Evolutionary conservation across 805 yeast genomes (phyloP), one percentile per base, ranked within the genome.

Genomic region (Saccharomycopsis babjevae): DNA sequence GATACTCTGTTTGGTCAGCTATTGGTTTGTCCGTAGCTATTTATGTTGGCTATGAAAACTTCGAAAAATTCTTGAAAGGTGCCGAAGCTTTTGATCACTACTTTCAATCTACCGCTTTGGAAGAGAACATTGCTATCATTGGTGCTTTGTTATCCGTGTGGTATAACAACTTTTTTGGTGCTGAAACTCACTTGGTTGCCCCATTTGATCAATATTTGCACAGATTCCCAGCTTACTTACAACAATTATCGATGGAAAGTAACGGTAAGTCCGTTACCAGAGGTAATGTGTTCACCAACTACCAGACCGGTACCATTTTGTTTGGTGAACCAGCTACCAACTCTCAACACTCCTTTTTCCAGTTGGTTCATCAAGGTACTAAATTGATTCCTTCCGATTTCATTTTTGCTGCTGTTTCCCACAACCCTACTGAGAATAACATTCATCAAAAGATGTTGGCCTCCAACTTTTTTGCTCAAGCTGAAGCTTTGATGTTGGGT

Each of bases 1-100:
- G 99, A 77, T 94, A 94, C 85, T 94, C 99, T n/a, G 99, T 94
- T 65, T 94, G 99, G 99, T 89, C 97, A 52, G 96, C 99, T 66
- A 94, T 94, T 74, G 99, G 99, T 65, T 83, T 94, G 69, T 89
- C 97, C 34, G 93, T 94, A 66, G 96, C 96, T 69, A 77, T 94
- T 68, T 94, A 88, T 83, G 86, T 94, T 74, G 99, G 99, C 67
- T 94, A 73, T 75, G 98, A 94, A 66, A 89, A 91, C 83, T 94
- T 94, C 71, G 93, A 89, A 66, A 82, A 82, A 64, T 90, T 94
- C 83, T 81, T 94, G 71, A 88, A 86, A 76, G 99, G 99, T 79
- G 99, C 97, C 66, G 97, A 94, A 79, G 96, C 97, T 59, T 86
- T 92, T 70, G 99, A 94, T 80, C 77, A 86, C 71, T 98, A 94